Evolutionary conservation across 805 yeast species (phyloP).

Genomic region (Candida awuae): DNA sequence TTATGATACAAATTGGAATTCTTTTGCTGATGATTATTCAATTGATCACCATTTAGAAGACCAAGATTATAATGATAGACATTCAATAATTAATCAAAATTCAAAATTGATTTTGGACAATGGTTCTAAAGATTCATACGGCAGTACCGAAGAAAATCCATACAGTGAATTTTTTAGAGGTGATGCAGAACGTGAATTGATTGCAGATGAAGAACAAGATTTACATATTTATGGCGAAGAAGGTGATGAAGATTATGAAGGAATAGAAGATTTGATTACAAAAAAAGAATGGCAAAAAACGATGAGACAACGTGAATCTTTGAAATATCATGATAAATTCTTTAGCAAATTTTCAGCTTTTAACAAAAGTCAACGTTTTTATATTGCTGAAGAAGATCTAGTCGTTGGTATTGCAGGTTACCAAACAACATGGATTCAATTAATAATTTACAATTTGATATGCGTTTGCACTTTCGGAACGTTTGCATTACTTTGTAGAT

Average conservation of each 20-base stretch:
- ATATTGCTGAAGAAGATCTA: slow-evolving; percentile 91
- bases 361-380: slow-evolving; percentile 65
- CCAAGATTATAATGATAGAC: slow-evolving; percentile 6
- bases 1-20: slow-evolving; percentile 70
- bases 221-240: slow-evolving; percentile 15
- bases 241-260: slow-evolving; percentile 15
- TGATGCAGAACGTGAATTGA: slow-evolving; percentile 13
- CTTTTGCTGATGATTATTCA: slow-evolving; percentile 40
- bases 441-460: slow-evolving; percentile 41
- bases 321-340: slow-evolving; percentile 34
- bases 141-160: slow-evolving; percentile 10
- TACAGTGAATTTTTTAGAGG: slow-evolving; percentile 16
- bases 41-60: slow-evolving; percentile 14
- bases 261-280: slow-evolving; percentile 7
- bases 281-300: slow-evolving; percentile 10
- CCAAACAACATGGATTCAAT: slow-evolving; percentile 40
- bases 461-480: slow-evolving; percentile 62
- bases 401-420: slow-evolving; percentile 94
- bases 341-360: slow-evolving; percentile 36
- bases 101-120: not conserved
- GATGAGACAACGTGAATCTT: slow-evolving; percentile 19
- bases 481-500: slow-evolving; percentile 63
- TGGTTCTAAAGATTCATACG: slow-evolving; percentile 8
- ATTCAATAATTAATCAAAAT: slow-evolving; percentile 1
- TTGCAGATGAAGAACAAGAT: slow-evolving; percentile 13